Evolutionary conservation across 2,329 filamentous ascomycete species (phyloP), one percentile per base, ranked within the genome.

Genomic region (Exophiala oligosperma): DNA sequence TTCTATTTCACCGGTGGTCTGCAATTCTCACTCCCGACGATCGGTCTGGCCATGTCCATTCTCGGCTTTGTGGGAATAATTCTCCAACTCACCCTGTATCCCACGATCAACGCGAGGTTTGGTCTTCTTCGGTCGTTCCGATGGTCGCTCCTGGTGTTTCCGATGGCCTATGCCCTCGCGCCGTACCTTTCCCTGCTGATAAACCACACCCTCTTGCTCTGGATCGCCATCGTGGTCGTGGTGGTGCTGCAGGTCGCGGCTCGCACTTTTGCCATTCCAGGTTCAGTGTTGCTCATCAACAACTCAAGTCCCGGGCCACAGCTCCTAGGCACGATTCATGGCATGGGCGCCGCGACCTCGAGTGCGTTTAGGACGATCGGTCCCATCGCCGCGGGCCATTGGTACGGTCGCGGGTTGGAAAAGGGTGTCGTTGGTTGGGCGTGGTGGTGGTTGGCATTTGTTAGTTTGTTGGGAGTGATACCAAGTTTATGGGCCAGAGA

Each of bases 21-120:
- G 1, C 88, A 88, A 26, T 83, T 93, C 67, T 83, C 84, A 2
- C 86, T 90, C 0, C 80, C 83, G 11, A 83, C 83, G 4, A 87
- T 93, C 29, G 90, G 90, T 23, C 77, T 89, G 46, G 88, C 88
- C 4, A 91, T 92, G 78, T 84, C 89, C 2, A 86, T 89, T 50
- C 78, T 93, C 6, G 90, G 90, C 32, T 75, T 83, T 37, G 85
- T 92, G 44, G 90, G 90, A 49, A 90, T 94, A 65, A 71, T 79
- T 1, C 79, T 93, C 57, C 88, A 91, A 69, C 79, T 90, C 56
- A 79, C 87, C 49, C 77, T 91, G 41, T 92, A 92, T 69, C 89
- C 89, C 1, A 74, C 76, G 24, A 78, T 91, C 40, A 90, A 89
- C 49, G 77, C 80, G 6, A 81, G 82, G 2, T 81, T 90, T 11